Evolutionary conservation across 257 asterid genomes (phyloP).

Genomic region (Penstemon newberryi): DNA sequence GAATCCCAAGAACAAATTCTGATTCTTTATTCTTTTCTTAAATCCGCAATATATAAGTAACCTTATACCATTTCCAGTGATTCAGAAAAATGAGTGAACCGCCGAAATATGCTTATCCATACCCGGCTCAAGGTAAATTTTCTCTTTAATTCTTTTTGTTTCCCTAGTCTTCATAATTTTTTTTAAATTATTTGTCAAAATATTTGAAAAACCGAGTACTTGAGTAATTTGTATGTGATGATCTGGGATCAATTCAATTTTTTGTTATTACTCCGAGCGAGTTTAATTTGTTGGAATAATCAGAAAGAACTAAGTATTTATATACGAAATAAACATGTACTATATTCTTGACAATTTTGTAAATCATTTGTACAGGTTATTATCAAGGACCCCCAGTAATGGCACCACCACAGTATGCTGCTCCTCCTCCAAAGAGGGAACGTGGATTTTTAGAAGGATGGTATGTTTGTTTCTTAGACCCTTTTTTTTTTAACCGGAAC

Average conservation of each 20-base stretch:
- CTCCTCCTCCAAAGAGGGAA: slow-evolving; percentile 56
- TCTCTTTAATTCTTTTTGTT: not conserved
- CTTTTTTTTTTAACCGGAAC: not conserved
- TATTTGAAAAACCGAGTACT: too few species aligned
- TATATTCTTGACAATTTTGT: too few species aligned
- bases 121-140: slow-evolving; percentile 61
- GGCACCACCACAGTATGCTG: slow-evolving; percentile 75
- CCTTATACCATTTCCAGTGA: not conserved
- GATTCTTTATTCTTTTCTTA: slow-evolving; percentile 25
- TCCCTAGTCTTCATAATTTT: not conserved
- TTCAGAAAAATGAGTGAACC: slow-evolving; percentile 44
- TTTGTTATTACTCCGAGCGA: not conserved
- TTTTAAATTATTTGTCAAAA: not conserved
- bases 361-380: slow-evolving; percentile 40
- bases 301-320: too few species aligned
- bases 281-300: not conserved
- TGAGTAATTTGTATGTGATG: not conserved
- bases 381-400: slow-evolving; percentile 79
- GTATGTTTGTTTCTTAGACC: slow-evolving; percentile 26
- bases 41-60: not conserved
- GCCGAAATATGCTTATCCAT: slow-evolving; percentile 67
- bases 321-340: too few species aligned
- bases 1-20: slow-evolving; percentile 21
- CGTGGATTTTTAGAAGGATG: slow-evolving; percentile 64
- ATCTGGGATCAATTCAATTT: not conserved